Conservation (phyloP, 805 yeast genomes). For the Saccharomyces eubayanus region DNA sequence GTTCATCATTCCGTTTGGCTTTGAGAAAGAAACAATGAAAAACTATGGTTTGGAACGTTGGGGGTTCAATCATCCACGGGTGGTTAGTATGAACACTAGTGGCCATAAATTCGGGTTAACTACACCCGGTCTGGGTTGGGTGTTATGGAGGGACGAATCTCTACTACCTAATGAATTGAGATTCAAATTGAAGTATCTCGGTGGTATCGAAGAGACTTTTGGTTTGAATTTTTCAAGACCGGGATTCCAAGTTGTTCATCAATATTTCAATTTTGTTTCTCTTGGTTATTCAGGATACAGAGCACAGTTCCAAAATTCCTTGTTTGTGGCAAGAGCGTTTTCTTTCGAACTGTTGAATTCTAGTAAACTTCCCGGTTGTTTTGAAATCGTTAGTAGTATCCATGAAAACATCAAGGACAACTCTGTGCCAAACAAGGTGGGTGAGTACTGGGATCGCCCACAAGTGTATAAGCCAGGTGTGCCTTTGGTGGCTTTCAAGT, state of each 20-base stretch:
- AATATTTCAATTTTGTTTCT: conserved; percentile 70
- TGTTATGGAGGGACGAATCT: conserved; percentile 62
- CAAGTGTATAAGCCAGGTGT: conserved; percentile 60
- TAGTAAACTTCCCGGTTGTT: conserved; percentile 57
- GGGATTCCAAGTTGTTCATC: conserved; percentile 83
- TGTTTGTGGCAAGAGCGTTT: conserved; percentile 64
- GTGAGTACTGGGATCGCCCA: conserved; percentile 31
- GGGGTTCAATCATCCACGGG: conserved; percentile 77
- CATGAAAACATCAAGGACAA: conserved; percentile 48
- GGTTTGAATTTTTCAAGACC: conserved; percentile 86
- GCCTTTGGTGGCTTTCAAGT: conserved; percentile 83
- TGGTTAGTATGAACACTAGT: conserved; percentile 76
- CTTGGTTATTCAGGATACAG: conserved; percentile 68
- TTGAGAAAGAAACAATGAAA: conserved; percentile 48
- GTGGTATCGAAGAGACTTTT: conserved; percentile 82
- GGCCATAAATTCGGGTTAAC: conserved; percentile 92
- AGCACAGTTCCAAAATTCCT: conserved; percentile 49
- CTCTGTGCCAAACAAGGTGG: conserved; percentile 13
- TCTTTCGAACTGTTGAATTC: conserved; percentile 38
- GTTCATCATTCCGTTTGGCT: conserved; percentile 75
- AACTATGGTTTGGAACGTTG: conserved; percentile 34
- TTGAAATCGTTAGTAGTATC: conserved; percentile 66
- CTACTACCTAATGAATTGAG: conserved; percentile 63
- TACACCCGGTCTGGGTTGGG: conserved; percentile 90
- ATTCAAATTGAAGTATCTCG: conserved; percentile 75